Evolutionary conservation across 495 filamentous ascomycete species (phyloP).

Genomic region (Achaetomiella virescens): DNA sequence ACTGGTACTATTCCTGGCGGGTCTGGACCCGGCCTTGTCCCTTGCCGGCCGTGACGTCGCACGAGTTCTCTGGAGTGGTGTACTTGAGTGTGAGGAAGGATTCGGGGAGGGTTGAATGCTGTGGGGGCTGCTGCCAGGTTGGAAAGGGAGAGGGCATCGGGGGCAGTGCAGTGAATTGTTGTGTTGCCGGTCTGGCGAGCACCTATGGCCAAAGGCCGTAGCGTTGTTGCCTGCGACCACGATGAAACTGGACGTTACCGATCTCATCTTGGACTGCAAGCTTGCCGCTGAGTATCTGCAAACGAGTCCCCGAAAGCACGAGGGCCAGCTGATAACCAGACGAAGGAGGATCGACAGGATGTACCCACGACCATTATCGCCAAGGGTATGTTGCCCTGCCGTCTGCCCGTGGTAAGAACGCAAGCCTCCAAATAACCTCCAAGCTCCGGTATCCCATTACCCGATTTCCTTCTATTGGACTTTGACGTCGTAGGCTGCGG

Average conservation of each 20-base stretch:
- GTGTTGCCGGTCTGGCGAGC: conserved; percentile 6
- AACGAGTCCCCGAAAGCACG: too few species aligned
- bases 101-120: conserved; percentile 41
- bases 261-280: too few species aligned
- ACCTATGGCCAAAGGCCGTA: neutral
- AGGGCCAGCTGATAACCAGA: too few species aligned
- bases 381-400: too few species aligned
- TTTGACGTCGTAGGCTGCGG: too few species aligned
- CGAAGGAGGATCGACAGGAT: too few species aligned
- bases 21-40: conserved; percentile 40
- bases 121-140: conserved; percentile 35
- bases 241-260: neutral
- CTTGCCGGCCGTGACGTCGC: conserved; percentile 35
- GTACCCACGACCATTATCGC: too few species aligned
- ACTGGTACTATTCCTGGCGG: conserved; percentile 46
- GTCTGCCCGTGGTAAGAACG: too few species aligned
- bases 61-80: conserved; percentile 34
- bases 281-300: too few species aligned
- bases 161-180: conserved; percentile 26
- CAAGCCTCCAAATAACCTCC: neutral
- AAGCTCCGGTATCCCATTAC: too few species aligned
- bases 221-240: neutral
- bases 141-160: conserved; percentile 38
- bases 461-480: too few species aligned
- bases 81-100: conserved; percentile 46